Evolutionary conservation across 176 grass and related monocot species (phyloP), one percentile per base, ranked within the genome.

Genomic region (Hsuehochloa calcarea): DNA sequence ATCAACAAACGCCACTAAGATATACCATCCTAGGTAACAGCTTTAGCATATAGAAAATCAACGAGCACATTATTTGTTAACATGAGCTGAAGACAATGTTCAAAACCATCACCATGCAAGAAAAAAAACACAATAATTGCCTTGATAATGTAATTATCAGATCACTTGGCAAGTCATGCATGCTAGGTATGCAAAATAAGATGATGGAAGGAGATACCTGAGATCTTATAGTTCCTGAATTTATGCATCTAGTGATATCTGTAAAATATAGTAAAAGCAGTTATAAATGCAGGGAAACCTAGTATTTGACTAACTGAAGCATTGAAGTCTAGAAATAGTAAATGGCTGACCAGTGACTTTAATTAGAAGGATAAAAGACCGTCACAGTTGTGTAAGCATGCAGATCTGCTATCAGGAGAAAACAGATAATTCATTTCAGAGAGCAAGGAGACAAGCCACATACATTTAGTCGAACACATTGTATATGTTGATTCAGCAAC

Each of bases 401-500:
- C 35, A 68, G 79, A 34, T 66, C 39, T 80, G 40, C 20, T 74
- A 49, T 29, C 29, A 31, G 0, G 22, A 35, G 50, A 78, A 78
- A 72, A 65, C 37, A 54, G 46, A 60, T 61, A 71, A 58, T 14
- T 63, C 59, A 84, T 83, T 74, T 83, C 50, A 88, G 19, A 75
- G 25, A 49, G 39, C 74, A 82, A 70, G 63, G 55, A 87, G 19
- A 77, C 20, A 78, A 41, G 78, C 17, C 13, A 76, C 90, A 82
- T 96, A 99, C 93, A 94, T 76, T 91, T 90, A 68, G 93, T 99
- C 68, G 96, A 93, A 59, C 96, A 94, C 78, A 96, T 92, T 55
- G 90, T 96, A 94, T 99, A 99, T 9, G 96, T 94, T 13, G 96
- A 92, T 85, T 99, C 96, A 81, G 90, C 86, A 77, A 99, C 91